phyloP scores from a whole-genome alignment of 345 rosid species.

The Aurinia saxatilis region DNA sequence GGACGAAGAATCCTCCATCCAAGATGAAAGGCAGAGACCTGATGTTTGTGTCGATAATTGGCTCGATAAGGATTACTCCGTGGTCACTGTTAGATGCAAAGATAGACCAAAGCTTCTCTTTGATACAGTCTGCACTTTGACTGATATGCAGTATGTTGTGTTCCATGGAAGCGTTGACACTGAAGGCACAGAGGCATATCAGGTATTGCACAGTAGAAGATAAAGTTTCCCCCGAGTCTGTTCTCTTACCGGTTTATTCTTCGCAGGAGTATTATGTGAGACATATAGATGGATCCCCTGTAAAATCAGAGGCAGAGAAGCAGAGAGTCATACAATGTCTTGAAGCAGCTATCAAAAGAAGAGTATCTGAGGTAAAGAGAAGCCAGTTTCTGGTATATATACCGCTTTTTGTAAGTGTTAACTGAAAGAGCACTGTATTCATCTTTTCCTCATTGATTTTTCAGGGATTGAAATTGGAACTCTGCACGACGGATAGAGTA shows the following conservation, averaged over 20 bases:
- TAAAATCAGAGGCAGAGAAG: conserved; percentile 76
- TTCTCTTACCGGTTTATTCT: background rate
- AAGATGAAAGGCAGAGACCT: conserved; percentile 59
- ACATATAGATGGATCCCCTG: conserved; percentile 87
- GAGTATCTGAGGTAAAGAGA: conserved; percentile 79
- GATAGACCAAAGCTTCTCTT: conserved; percentile 93
- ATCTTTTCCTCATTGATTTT: conserved; percentile 4
- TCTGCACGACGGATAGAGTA: conserved; percentile 76
- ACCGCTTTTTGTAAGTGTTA: background rate
- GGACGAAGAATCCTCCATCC: conserved; percentile 30
- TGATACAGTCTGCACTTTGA: conserved; percentile 80
- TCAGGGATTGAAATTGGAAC: conserved; percentile 89
- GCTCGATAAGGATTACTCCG: conserved; percentile 76
- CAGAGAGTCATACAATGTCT: conserved; percentile 80
- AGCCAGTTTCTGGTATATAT: background rate
- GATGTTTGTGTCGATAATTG: conserved; percentile 74
- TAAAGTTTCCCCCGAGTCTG: background rate
- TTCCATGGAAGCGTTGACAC: conserved; percentile 81
- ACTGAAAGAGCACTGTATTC: no score
- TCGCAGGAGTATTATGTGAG: conserved; percentile 77
- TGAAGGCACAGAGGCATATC: conserved; percentile 66
- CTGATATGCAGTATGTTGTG: conserved; percentile 94
- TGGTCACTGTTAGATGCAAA: conserved; percentile 70
- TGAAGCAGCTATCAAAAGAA: conserved; percentile 88
- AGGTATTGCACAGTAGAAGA: conserved; percentile 33